phyloP scores from a whole-genome alignment of 257 asterid species.

The Ilex aquifolium region DNA sequence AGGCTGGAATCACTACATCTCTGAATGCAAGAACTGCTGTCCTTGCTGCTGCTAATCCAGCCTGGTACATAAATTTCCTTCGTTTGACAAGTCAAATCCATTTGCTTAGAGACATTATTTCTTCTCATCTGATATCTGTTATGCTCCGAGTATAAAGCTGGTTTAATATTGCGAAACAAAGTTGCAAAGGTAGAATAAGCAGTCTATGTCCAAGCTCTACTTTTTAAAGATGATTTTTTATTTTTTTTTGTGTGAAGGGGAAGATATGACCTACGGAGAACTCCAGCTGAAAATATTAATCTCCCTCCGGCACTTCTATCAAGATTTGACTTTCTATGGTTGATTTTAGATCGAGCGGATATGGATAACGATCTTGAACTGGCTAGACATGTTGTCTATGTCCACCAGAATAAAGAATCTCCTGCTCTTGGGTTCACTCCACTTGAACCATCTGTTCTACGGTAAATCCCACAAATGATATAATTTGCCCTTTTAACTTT shows the following conservation, averaged over 20 bases:
- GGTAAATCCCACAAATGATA: conserved; percentile 37
- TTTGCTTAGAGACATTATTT: not conserved
- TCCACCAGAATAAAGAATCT: conserved; percentile 47
- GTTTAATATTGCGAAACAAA: not conserved
- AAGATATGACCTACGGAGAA: conserved; percentile 90
- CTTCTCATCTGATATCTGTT: not conserved
- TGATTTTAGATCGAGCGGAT: conserved; percentile 96
- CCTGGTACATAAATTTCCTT: conserved; percentile 57
- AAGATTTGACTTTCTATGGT: conserved; percentile 95
- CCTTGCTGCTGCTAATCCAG: conserved; percentile 99
- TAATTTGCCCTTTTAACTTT: not conserved
- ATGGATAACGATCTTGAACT: conserved; percentile 96
- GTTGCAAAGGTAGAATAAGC: too few relatives aligned
- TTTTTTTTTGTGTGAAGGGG: conserved; percentile 52
- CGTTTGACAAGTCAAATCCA: conserved; percentile 1
- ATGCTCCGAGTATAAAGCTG: not conserved
- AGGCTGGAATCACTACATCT: conserved; percentile 99
- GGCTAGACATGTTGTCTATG: conserved; percentile 65
- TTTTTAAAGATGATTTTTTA: not conserved
- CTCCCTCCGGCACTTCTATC: conserved; percentile 98
- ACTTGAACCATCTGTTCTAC: conserved; percentile 88
- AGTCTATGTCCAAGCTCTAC: not conserved
- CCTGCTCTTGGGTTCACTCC: conserved; percentile 98
- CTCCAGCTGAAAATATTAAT: conserved; percentile 98
- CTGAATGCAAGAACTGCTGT: conserved; percentile 97